A percentile compares a stretch with the other conserved stretches of the same genome.
These are phyloP conservation scores for Kregervanrija delftensis DNA, from an alignment of 805 yeast species.

Conservation along the genomic window DNA sequence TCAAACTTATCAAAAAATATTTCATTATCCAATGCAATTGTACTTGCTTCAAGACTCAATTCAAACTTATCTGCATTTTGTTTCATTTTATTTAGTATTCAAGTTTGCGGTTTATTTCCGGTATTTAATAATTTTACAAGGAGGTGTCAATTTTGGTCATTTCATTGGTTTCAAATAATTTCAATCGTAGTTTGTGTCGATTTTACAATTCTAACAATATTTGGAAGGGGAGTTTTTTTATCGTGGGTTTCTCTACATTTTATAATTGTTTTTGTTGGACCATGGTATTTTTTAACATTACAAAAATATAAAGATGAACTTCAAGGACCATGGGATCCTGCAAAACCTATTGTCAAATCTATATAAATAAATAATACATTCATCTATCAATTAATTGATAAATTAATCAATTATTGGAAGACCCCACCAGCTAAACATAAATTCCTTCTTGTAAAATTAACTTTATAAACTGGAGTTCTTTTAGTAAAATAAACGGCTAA, in stretches of 20 bases:
- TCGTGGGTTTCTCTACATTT: constrained; percentile 47
- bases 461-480: constrained; percentile 88
- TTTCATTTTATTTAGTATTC: constrained; percentile 68
- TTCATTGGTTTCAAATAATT: constrained; percentile 28
- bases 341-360: constrained; percentile 55
- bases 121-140: constrained; percentile 58
- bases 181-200: constrained; percentile 26
- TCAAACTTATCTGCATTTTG: constrained; percentile 75
- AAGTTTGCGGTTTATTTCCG: constrained; percentile 68
- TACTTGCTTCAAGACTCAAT: constrained; percentile 78
- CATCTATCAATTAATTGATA: no score
- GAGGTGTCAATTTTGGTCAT: constrained; percentile 25
- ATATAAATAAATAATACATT: constrained; percentile 5
- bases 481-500: constrained; percentile 92
- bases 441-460: constrained; percentile 86
- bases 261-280: constrained; percentile 49
- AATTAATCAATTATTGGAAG: constrained; percentile 26
- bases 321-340: constrained; percentile 93
- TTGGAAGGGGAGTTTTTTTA: constrained; percentile 34
- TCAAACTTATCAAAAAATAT: constrained; percentile 75
- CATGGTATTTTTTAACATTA: constrained; percentile 60
- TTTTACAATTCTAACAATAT: constrained; percentile 28
- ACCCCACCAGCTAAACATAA: constrained; percentile 92
- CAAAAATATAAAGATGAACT: constrained; percentile 80
- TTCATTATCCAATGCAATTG: constrained; percentile 79